Evolutionary conservation across 73 alveolate genomes (phyloP).

Genomic region (Durusdinium trenchii): DNA sequence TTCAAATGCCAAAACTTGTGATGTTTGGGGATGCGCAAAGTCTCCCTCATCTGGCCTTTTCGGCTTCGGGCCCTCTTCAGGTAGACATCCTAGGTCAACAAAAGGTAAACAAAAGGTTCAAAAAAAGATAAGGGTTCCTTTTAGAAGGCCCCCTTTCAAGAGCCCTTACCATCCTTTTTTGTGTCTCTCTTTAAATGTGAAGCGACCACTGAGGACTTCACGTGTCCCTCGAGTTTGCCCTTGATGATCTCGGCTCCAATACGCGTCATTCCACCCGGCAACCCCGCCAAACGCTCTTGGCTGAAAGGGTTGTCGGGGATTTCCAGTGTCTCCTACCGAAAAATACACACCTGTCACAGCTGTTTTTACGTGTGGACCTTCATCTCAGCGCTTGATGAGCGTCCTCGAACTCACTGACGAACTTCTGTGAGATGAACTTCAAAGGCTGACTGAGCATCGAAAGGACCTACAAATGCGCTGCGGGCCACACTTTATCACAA

Average conservation of each 20-base stretch:
- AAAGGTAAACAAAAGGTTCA: no score
- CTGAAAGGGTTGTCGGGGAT: constrained; percentile 66
- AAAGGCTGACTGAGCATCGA: constrained; percentile 63
- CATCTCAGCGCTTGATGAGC: neutral
- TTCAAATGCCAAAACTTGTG: no score
- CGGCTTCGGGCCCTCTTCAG: constrained; percentile 29
- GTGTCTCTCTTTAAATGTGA: no score
- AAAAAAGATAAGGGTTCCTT: no score
- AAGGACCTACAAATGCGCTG: neutral
- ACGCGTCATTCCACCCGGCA: constrained; percentile 90
- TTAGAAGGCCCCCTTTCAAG: no score
- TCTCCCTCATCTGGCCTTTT: constrained; percentile 26
- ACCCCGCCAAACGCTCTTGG: constrained; percentile 14
- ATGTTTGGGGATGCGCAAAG: no score
- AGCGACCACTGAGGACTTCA: neutral
- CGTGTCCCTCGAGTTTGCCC: constrained; percentile 84
- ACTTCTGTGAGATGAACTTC: constrained; percentile 31
- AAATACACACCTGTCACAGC: neutral
- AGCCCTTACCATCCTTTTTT: no score
- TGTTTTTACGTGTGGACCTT: neutral
- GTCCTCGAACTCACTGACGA: constrained; percentile 73
- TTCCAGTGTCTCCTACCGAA: constrained; percentile 55
- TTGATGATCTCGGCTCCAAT: constrained; percentile 78
- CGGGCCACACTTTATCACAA: neutral
- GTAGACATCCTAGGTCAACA: constrained; percentile 70